phyloP scores from a whole-genome alignment of 352 stramenopile genomes.

The Plasmopara muralis region DNA sequence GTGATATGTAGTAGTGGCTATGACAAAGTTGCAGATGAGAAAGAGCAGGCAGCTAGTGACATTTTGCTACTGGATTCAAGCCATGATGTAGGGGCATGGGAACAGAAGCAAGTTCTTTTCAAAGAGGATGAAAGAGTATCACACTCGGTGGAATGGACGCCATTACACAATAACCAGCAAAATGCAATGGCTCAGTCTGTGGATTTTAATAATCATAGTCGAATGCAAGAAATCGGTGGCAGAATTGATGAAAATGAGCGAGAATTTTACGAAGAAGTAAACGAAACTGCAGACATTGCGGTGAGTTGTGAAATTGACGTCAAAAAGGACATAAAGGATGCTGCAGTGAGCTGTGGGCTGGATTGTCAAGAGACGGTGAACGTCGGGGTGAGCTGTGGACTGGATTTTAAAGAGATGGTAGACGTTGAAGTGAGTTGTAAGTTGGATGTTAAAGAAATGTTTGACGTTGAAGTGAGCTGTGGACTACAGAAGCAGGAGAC shows the following conservation, averaged over 20 bases:
- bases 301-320: neutral
- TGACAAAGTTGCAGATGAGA: neutral
- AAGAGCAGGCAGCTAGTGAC: constrained; percentile 3
- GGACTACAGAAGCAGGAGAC: constrained; percentile 3
- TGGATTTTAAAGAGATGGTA: constrained; percentile 4
- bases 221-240: constrained; percentile 5
- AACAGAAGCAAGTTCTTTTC: neutral
- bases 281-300: constrained; percentile 10
- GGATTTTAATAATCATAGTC: constrained; percentile 3
- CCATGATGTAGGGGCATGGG: neutral
- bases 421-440: constrained; percentile 9
- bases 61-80: constrained; percentile 13
- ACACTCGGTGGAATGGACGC: constrained; percentile 20
- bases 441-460: constrained; percentile 1
- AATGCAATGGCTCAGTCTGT: constrained; percentile 34
- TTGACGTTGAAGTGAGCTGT: constrained; percentile 1
- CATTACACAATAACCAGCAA: constrained; percentile 1
- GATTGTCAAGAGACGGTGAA: neutral
- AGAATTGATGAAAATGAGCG: neutral
- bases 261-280: neutral
- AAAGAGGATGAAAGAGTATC: constrained; percentile 2
- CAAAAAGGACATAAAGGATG: neutral
- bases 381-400: neutral
- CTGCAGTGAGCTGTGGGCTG: constrained; percentile 8
- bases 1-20: constrained; percentile 11